Evolutionary conservation across 163 green algal species (phyloP).

Genomic region (Scenedesmus sp.): DNA sequence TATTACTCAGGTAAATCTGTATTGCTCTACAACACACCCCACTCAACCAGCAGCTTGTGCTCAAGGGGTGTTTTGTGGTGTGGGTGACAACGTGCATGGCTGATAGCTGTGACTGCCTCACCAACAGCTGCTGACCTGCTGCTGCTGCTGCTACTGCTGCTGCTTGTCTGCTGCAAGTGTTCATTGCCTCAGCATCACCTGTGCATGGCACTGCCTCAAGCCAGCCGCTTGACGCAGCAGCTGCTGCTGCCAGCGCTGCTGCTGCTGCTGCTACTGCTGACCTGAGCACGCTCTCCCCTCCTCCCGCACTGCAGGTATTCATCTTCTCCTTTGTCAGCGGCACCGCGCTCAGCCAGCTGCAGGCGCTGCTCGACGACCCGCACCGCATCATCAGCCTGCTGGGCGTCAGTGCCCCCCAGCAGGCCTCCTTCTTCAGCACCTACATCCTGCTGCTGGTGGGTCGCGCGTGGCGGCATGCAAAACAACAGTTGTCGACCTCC

Average conservation of each 20-base stretch:
- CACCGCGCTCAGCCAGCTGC: constrained; percentile 36
- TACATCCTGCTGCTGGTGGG: constrained; percentile 76
- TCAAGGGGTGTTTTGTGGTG: too few species aligned
- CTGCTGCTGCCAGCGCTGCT: background rate
- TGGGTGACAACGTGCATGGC: too few species aligned
- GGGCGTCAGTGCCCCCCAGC: constrained; percentile 58
- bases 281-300: too few species aligned
- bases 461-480: background rate
- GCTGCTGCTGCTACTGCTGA: background rate
- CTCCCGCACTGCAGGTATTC: constrained; percentile 64
- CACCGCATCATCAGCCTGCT: constrained; percentile 41
- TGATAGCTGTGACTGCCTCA: background rate
- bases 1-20: too few species aligned
- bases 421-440: constrained; percentile 85
- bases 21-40: too few species aligned
- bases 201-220: too few species aligned
- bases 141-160: too few species aligned
- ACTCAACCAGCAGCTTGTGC: too few species aligned
- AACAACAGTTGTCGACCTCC: too few species aligned
- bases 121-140: background rate
- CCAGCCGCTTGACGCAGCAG: too few species aligned
- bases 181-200: too few species aligned
- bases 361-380: constrained; percentile 14
- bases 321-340: constrained; percentile 58
- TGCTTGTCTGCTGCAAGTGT: too few species aligned